These are phyloP conservation scores for Penicillium sp. DNA, from an alignment of 2,329 filamentous ascomycete species.

Conservation along the genomic window DNA sequence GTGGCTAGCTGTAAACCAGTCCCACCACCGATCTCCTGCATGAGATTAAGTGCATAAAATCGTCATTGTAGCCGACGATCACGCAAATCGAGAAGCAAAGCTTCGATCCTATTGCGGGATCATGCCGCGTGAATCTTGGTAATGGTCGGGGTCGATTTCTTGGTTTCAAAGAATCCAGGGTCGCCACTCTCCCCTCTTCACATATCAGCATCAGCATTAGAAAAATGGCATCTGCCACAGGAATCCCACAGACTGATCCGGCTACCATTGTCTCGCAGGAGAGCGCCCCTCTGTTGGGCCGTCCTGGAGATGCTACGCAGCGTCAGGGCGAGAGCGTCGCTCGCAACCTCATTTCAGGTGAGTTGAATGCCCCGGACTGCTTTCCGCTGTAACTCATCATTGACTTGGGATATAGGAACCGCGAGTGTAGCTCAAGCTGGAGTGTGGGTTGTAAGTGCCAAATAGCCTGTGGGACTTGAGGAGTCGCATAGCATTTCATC, in stretches of 20 bases:
- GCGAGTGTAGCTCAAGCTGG: constrained; percentile 77
- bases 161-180: background rate
- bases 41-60: background rate
- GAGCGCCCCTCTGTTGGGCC: constrained; percentile 68
- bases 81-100: constrained; percentile 8
- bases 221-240: constrained; percentile 67
- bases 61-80: constrained; percentile 10
- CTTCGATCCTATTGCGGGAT: background rate
- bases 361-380: constrained; percentile 17
- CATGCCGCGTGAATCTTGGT: background rate
- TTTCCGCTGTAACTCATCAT: background rate
- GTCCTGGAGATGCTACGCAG: constrained; percentile 71
- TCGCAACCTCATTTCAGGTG: constrained; percentile 74
- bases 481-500: background rate
- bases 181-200: background rate
- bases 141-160: background rate
- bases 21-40: background rate
- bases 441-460: constrained; percentile 60
- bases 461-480: background rate
- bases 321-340: constrained; percentile 61
- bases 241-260: constrained; percentile 57
- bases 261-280: constrained; percentile 48
- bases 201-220: background rate
- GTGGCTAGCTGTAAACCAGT: background rate
- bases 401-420: constrained; percentile 58